Percentiles rank a stretch among this genome's conserved stretches.
Evolutionary conservation across 495 filamentous ascomycete species (phyloP).

Genomic region (Astrothelium subdiscretum): DNA sequence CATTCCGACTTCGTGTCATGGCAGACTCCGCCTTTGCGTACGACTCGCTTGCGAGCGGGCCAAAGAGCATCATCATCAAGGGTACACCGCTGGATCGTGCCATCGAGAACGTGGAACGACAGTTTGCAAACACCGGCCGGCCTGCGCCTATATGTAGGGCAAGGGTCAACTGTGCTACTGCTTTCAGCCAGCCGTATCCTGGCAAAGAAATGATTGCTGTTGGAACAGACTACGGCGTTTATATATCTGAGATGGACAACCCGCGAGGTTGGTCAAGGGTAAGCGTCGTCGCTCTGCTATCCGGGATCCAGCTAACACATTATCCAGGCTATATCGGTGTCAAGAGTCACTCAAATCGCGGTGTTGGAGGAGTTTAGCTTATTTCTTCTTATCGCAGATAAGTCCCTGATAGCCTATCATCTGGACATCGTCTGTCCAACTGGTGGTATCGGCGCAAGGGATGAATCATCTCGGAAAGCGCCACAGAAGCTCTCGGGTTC

Average conservation of each 20-base stretch:
- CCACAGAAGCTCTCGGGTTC: slow-evolving; percentile 82
- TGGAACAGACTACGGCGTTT: slow-evolving; percentile 91
- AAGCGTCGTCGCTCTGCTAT: slow-evolving; percentile 23
- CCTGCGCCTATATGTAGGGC: slow-evolving; percentile 71
- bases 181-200: slow-evolving; percentile 59
- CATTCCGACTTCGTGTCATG: slow-evolving; percentile 83
- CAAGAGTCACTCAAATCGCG: slow-evolving; percentile 79
- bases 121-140: slow-evolving; percentile 51
- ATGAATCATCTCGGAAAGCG: slow-evolving; percentile 58
- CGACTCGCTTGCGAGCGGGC: slow-evolving; percentile 45
- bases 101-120: slow-evolving; percentile 74
- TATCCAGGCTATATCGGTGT: slow-evolving; percentile 55
- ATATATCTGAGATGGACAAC: slow-evolving; percentile 70
- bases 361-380: slow-evolving; percentile 92
- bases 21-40: slow-evolving; percentile 85
- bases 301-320: slow-evolving; percentile 16
- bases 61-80: slow-evolving; percentile 55
- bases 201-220: slow-evolving; percentile 86
- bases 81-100: slow-evolving; percentile 88
- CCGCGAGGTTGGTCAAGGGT: slow-evolving; percentile 83
- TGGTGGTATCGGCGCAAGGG: slow-evolving; percentile 51
- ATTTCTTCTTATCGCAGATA: slow-evolving; percentile 81
- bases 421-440: slow-evolving; percentile 77
- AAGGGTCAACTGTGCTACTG: slow-evolving; percentile 81
- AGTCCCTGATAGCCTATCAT: slow-evolving; percentile 85